Evolutionary conservation across 495 filamentous ascomycete species (phyloP).

Genomic region (Pseudomonodictys pantanalensis): DNA sequence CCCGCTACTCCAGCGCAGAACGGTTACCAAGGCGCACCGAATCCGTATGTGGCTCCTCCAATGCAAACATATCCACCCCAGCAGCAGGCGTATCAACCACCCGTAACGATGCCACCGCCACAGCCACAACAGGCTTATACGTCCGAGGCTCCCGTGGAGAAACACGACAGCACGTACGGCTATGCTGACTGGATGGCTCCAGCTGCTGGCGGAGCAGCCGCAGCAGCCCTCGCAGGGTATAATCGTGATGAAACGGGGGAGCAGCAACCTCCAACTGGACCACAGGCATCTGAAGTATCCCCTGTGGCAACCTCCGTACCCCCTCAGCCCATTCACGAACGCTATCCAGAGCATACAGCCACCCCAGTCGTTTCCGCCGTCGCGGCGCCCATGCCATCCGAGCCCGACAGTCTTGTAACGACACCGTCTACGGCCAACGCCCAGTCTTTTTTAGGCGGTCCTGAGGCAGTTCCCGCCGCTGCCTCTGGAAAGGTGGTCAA

Average conservation of each 20-base stretch:
- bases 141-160: background rate
- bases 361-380: background rate
- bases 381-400: background rate
- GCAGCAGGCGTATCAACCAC: background rate
- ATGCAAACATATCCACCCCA: background rate
- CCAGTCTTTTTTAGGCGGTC: constrained; percentile 25
- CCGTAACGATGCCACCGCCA: no score
- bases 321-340: background rate
- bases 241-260: no score
- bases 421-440: constrained; percentile 13
- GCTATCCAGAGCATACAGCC: background rate
- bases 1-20: background rate
- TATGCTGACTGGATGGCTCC: constrained; percentile 46
- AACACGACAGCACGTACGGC: constrained; percentile 38
- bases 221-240: constrained; percentile 32
- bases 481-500: constrained; percentile 8
- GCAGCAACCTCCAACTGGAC: constrained; percentile 20
- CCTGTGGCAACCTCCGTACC: background rate
- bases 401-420: constrained; percentile 24
- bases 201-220: constrained; percentile 38
- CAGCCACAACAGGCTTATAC: background rate
- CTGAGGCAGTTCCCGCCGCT: constrained; percentile 23
- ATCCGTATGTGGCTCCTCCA: background rate
- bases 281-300: constrained; percentile 5
- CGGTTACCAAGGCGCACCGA: background rate